These are phyloP conservation scores for Bidens hawaiensis DNA, from an alignment of 140 eudicot genomes.

Conservation along the genomic window DNA sequence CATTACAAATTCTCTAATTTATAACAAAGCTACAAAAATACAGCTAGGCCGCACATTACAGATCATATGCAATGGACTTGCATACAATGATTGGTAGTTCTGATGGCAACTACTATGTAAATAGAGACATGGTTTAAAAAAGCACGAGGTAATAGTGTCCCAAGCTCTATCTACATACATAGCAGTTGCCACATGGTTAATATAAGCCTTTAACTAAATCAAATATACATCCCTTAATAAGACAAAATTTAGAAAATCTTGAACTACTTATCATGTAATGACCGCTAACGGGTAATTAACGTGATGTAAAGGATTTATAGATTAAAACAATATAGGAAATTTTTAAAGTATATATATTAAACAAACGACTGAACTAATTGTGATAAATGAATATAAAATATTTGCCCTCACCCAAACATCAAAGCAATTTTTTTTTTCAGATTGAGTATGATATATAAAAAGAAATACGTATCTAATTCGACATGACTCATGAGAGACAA, in stretches of 20 bases:
- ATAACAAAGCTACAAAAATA: too few relatives aligned
- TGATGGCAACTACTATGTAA: too few relatives aligned
- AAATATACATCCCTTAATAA: neutral
- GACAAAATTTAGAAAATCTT: neutral
- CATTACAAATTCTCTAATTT: too few relatives aligned
- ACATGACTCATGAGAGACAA: neutral
- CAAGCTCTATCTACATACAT: too few relatives aligned
- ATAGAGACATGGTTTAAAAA: too few relatives aligned
- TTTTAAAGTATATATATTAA: neutral
- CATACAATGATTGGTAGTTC: too few relatives aligned
- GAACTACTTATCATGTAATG: neutral
- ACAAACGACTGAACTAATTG: neutral
- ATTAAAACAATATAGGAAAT: neutral
- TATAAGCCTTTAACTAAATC: neutral
- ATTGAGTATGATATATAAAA: neutral
- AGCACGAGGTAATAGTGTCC: too few relatives aligned
- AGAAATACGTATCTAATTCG: neutral
- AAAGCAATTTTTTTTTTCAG: neutral
- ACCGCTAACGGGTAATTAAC: neutral
- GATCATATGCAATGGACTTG: too few relatives aligned
- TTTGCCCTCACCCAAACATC: constrained; percentile 13
- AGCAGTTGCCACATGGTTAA: too few relatives aligned
- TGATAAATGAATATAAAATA: neutral
- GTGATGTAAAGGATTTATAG: neutral
- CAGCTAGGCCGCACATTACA: too few relatives aligned